These are phyloP conservation scores for Phaeosphaeriaceae sp. DNA, from an alignment of 2,329 filamentous ascomycete species.

Conservation along the genomic window DNA sequence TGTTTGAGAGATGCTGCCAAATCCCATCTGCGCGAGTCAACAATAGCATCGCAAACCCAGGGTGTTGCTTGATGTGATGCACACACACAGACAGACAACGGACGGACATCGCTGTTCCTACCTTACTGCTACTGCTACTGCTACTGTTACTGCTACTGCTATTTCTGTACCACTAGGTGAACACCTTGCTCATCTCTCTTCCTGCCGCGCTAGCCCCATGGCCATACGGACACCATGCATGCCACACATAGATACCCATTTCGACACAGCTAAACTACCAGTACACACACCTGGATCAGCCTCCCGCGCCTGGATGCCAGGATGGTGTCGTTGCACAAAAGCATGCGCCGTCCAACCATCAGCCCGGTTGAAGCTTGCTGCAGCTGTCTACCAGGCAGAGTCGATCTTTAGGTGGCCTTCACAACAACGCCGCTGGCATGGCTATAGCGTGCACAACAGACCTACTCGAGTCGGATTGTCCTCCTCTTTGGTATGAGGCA, in stretches of 20 bases:
- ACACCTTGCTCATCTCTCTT: conserved; percentile 34
- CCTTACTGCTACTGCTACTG: conserved; percentile 24
- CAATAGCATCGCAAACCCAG: neutral
- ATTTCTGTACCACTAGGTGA: conserved; percentile 32
- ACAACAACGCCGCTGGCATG: conserved; percentile 34
- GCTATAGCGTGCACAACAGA: conserved; percentile 36
- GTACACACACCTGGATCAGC: conserved; percentile 3
- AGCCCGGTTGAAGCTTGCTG: conserved; percentile 42
- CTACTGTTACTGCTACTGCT: conserved; percentile 18
- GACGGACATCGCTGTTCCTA: too few relatives aligned
- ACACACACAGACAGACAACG: too few relatives aligned
- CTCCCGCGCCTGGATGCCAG: conserved; percentile 37
- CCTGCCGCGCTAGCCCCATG: conserved; percentile 33
- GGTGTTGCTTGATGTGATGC: too few relatives aligned
- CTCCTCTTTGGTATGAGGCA: conserved; percentile 21
- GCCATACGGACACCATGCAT: too few relatives aligned
- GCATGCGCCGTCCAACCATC: conserved; percentile 35
- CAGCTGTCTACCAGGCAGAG: conserved; percentile 40
- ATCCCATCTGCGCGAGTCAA: conserved; percentile 19
- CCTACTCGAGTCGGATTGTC: conserved; percentile 30
- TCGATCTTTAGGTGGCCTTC: conserved; percentile 27
- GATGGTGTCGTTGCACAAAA: conserved; percentile 30
- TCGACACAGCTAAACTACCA: conserved; percentile 29
- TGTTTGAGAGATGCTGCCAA: conserved; percentile 27
- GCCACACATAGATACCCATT: too few relatives aligned